These are phyloP conservation scores for Vicia villosa DNA, from an alignment of 306 rosid genomes.

Conservation along the genomic window DNA sequence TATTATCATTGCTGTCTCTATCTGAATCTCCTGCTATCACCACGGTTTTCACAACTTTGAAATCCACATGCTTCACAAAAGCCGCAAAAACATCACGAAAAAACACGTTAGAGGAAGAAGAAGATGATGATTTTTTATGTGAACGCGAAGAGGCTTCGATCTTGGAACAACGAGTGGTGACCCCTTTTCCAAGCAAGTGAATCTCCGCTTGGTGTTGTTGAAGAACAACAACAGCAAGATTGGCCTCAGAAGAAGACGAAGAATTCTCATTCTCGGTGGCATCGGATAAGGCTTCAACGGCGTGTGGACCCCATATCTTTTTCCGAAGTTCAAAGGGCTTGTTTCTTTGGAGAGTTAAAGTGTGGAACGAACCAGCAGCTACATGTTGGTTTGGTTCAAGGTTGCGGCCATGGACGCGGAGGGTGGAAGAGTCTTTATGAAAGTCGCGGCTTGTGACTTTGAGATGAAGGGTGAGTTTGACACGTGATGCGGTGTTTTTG, in stretches of 20 bases:
- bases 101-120: not conserved
- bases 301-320: conserved; percentile 24
- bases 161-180: conserved; percentile 20
- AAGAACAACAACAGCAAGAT: conserved; percentile 29
- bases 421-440: conserved; percentile 42
- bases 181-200: conserved; percentile 29
- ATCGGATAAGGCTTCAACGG: conserved; percentile 18
- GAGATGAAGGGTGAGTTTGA: conserved; percentile 37
- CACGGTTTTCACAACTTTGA: conserved; percentile 22
- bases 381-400: conserved; percentile 24
- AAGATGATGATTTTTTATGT: not conserved
- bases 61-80: conserved; percentile 36
- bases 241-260: not conserved
- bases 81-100: conserved; percentile 27
- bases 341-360: conserved; percentile 35
- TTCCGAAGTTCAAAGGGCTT: conserved; percentile 37
- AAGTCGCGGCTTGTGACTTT: conserved; percentile 42
- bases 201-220: conserved; percentile 33
- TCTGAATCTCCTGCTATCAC: conserved; percentile 29
- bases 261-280: not conserved
- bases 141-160: conserved; percentile 6
- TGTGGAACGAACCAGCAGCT: conserved; percentile 39
- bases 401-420: conserved; percentile 43
- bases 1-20: not conserved
- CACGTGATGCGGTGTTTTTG: conserved; percentile 37